These are phyloP conservation scores for Platanthera guangdongensis DNA, from an alignment of 106 monocot genomes.

Conservation along the genomic window DNA sequence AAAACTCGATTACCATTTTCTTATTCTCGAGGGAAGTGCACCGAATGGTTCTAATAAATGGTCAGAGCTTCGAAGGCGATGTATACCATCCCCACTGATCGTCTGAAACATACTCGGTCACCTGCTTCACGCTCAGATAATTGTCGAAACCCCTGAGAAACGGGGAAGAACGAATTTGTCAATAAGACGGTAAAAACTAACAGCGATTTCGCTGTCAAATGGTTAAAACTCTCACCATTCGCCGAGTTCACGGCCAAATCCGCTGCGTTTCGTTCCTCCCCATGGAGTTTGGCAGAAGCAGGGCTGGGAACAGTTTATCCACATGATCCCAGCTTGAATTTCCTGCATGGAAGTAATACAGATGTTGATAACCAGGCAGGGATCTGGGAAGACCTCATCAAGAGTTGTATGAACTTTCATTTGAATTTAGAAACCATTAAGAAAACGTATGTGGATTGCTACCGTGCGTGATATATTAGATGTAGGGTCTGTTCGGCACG, in stretches of 20 bases:
- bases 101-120: slow-evolving; percentile 78
- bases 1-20: too few species aligned
- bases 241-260: slow-evolving; percentile 93
- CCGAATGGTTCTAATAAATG: too few species aligned
- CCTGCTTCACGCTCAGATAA: slow-evolving; percentile 86
- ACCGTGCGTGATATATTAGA: too few species aligned
- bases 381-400: too few species aligned
- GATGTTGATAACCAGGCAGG: too few species aligned
- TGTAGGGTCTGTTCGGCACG: too few species aligned
- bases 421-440: too few species aligned
- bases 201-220: not conserved
- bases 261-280: slow-evolving; percentile 97
- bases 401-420: too few species aligned
- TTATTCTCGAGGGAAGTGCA: too few species aligned
- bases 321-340: slow-evolving; percentile 65
- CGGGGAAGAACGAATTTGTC: not conserved
- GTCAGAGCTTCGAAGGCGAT: slow-evolving; percentile 58
- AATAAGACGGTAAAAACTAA: not conserved
- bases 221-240: slow-evolving; percentile 47
- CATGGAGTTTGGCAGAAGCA: slow-evolving; percentile 92
- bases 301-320: slow-evolving; percentile 95
- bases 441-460: too few species aligned
- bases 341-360: slow-evolving; percentile 27
- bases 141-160: slow-evolving; percentile 80
- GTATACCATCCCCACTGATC: slow-evolving; percentile 92